Base-by-base conservation (phyloP, 2,329 filamentous ascomycete species). In the Fusarium graminum region DNA sequence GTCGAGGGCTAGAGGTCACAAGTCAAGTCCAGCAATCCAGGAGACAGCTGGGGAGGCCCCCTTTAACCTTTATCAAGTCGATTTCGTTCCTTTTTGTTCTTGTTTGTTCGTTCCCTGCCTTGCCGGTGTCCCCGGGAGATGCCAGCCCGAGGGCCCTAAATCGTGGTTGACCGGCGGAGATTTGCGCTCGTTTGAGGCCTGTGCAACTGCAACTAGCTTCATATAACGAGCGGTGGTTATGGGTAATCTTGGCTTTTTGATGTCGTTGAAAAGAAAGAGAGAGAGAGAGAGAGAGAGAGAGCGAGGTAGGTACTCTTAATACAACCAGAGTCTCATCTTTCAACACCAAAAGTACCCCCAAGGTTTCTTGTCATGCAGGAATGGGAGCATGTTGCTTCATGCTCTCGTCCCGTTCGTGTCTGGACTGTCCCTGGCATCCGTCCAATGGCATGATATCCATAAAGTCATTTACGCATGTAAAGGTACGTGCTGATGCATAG, bases 151-250 rank as follows among this genome's bases (percentile, higher is more conserved):
- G 55, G 58, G 53, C 49, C 59, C 17, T 41, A 38, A 63, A 45
- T 60, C 45, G 65, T 52, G 62, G 44, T 54, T 51, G 51, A 60
- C 59, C 49, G 64, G 58, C 63, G 63, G 64, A 55, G 61, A 67
- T 67, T 67, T 67, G 64, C 64, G 64, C 64, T 67, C 59, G 64
- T 59, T 67, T 49, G 60, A 50, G 43, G 63, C 45, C 42, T 67
- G 22, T 22, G 22, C 54, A 46, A 52, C 55, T 63, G 32, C n/a
- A 59, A 63, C 52, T 62, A 63, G 63, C 42, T 63, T 67, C 55
- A 67, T 59, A 56, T 59, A 53, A 45, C 25, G 25, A 42, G 47
- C 59, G 52, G 61, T 46, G 61, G 19, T 58, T 58, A 49, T 51
- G 29, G 32, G 10, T 53, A n/a, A 50, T 36, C 30, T 19, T n/a